These are phyloP conservation scores for Penicillium cinerascens DNA, from an alignment of 495 filamentous ascomycete genomes.

Conservation along the genomic window DNA sequence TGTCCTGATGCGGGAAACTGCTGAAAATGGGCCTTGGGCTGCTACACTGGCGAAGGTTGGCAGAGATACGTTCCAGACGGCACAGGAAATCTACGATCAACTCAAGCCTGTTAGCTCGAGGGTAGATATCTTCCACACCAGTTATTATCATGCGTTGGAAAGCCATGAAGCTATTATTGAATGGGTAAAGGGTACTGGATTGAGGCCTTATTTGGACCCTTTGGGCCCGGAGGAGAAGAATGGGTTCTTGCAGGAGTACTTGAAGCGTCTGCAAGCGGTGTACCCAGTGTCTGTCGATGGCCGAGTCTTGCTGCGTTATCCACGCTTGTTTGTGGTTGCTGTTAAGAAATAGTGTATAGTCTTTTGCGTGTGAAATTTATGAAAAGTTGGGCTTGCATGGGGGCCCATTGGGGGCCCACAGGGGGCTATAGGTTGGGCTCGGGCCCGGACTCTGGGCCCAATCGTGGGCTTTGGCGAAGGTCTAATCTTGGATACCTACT, in stretches of 20 bases:
- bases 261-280: slow-evolving; percentile 28
- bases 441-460: too few species aligned
- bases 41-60: slow-evolving; percentile 29
- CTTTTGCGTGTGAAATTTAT: not conserved
- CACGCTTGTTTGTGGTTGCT: slow-evolving; percentile 48
- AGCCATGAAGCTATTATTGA: slow-evolving; percentile 48
- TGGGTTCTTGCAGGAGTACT: slow-evolving; percentile 40
- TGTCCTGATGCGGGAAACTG: slow-evolving; percentile 45
- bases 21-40: slow-evolving; percentile 36
- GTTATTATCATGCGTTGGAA: slow-evolving; percentile 49
- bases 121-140: slow-evolving; percentile 50
- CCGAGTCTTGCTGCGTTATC: slow-evolving; percentile 45
- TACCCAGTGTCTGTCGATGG: slow-evolving; percentile 42
- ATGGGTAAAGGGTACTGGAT: slow-evolving; percentile 55
- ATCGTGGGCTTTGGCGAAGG: too few species aligned
- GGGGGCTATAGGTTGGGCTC: too few species aligned
- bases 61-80: slow-evolving; percentile 46
- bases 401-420: too few species aligned
- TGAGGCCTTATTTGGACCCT: slow-evolving; percentile 48
- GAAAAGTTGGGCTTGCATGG: too few species aligned
- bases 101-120: slow-evolving; percentile 37
- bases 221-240: slow-evolving; percentile 31
- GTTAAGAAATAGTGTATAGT: slow-evolving; percentile 22
- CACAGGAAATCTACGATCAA: slow-evolving; percentile 41
- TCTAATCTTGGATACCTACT: too few species aligned